Evolutionary conservation across 768 basidiomycete genomes (phyloP).

Genomic region (Paxillus involutus): DNA sequence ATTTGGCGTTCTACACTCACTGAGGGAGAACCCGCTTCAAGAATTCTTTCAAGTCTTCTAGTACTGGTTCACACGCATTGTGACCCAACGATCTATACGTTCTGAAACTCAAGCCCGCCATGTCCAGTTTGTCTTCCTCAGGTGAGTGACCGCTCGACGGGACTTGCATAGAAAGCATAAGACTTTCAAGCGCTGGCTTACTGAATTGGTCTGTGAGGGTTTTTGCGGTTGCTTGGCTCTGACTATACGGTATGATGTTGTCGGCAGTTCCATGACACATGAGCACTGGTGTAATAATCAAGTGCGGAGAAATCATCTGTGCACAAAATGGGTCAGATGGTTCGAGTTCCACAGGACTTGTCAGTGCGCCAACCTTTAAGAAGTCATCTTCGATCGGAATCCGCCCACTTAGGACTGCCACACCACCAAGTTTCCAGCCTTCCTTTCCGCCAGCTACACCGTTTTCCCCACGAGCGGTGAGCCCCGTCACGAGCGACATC

Average conservation of each 20-base stretch:
- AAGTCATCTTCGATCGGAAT: slow-evolving; percentile 66
- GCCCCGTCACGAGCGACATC: slow-evolving; percentile 73
- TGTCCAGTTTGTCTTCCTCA: slow-evolving; percentile 17
- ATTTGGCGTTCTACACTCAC: too few relatives aligned
- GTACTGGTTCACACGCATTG: slow-evolving; percentile 59
- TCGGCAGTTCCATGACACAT: slow-evolving; percentile 85
- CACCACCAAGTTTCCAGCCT: slow-evolving; percentile 67
- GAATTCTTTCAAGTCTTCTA: slow-evolving; percentile 71
- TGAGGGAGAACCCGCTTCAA: slow-evolving; percentile 56
- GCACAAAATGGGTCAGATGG: slow-evolving; percentile 4
- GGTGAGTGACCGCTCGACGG: slow-evolving; percentile 20
- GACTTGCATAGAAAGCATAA: slow-evolving; percentile 33
- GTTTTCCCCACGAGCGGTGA: slow-evolving; percentile 35
- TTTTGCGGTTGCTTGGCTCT: slow-evolving; percentile 55
- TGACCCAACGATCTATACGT: slow-evolving; percentile 71
- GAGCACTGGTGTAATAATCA: slow-evolving; percentile 70
- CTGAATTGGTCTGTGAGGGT: slow-evolving; percentile 56
- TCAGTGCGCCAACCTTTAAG: slow-evolving; percentile 49
- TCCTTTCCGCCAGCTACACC: slow-evolving; percentile 27
- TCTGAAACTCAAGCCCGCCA: slow-evolving; percentile 61
- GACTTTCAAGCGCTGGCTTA: slow-evolving; percentile 39
- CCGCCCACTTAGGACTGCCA: slow-evolving; percentile 79
- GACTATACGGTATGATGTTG: slow-evolving; percentile 61
- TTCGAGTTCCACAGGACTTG: neutral
- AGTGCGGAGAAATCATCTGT: slow-evolving; percentile 63